Percentiles rank a stretch among this genome's conserved stretches.
These are phyloP conservation scores for Metarhizium album DNA, from an alignment of 2,329 filamentous ascomycete species.

Conservation along the genomic window DNA sequence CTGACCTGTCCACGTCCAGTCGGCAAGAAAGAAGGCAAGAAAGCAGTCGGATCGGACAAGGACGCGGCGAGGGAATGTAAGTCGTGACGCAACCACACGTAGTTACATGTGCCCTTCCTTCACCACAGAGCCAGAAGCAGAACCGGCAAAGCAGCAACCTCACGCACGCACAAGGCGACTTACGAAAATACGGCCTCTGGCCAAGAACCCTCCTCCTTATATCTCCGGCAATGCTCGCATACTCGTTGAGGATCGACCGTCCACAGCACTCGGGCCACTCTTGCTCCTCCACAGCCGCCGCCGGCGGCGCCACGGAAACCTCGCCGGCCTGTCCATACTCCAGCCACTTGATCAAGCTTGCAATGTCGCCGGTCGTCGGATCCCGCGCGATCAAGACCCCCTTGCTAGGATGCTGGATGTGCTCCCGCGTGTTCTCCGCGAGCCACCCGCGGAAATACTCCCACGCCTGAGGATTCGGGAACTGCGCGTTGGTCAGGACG, in stretches of 20 bases:
- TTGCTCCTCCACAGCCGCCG: slow-evolving; percentile 13
- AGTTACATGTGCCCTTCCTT: too few relatives aligned
- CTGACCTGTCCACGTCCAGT: not conserved
- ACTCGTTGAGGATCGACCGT: slow-evolving; percentile 22
- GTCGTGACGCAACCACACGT: too few relatives aligned
- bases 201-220: slow-evolving; percentile 22
- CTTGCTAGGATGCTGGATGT: slow-evolving; percentile 16
- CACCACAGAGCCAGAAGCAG: too few relatives aligned
- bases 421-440: slow-evolving; percentile 17
- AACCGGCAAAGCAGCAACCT: too few relatives aligned
- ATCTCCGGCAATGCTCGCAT: slow-evolving; percentile 19
- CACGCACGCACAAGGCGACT: slow-evolving; percentile 18
- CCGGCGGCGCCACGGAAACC: slow-evolving; percentile 6
- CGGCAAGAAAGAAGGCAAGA: not conserved
- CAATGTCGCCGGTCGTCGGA: slow-evolving; percentile 16
- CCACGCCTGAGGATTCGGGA: slow-evolving; percentile 22
- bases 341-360: slow-evolving; percentile 27
- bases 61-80: too few relatives aligned
- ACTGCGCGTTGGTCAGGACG: slow-evolving; percentile 28
- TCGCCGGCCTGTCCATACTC: slow-evolving; percentile 13
- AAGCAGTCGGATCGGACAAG: too few relatives aligned
- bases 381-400: slow-evolving; percentile 25
- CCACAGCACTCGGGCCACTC: slow-evolving; percentile 20
- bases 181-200: slow-evolving; percentile 23
- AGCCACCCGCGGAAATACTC: slow-evolving; percentile 20